phyloP scores from a whole-genome alignment of 2,329 filamentous ascomycete species.

The Aschersonia sp. region DNA sequence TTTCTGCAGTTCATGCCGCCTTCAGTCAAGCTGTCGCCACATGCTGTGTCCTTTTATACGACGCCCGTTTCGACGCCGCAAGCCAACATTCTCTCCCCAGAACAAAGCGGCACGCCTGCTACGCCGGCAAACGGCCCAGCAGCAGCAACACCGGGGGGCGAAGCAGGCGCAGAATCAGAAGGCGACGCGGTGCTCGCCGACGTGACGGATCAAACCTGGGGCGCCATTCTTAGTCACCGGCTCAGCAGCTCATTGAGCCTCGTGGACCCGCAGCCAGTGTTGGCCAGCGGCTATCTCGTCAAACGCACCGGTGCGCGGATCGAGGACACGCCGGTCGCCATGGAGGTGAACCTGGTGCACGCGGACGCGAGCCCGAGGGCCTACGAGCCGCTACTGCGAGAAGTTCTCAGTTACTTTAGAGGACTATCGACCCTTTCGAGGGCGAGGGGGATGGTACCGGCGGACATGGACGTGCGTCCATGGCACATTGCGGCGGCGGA shows the following conservation, averaged over 20 bases:
- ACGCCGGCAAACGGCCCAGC: constrained; percentile 29
- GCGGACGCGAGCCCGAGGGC: constrained; percentile 33
- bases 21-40: constrained; percentile 30
- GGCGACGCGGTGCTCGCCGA: constrained; percentile 56
- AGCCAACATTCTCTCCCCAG: constrained; percentile 42
- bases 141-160: constrained; percentile 18
- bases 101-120: constrained; percentile 36
- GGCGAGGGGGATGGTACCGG: constrained; percentile 46
- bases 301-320: constrained; percentile 41
- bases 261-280: constrained; percentile 38
- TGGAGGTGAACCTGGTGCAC: constrained; percentile 52
- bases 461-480: constrained; percentile 48
- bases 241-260: constrained; percentile 43
- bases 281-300: constrained; percentile 51
- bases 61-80: constrained; percentile 59
- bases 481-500: constrained; percentile 65
- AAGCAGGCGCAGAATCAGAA: constrained; percentile 25
- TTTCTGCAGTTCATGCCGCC: constrained; percentile 48
- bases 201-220: constrained; percentile 62
- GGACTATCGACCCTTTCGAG: constrained; percentile 54
- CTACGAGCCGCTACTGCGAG: constrained; percentile 51
- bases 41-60: constrained; percentile 31
- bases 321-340: constrained; percentile 43
- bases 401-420: constrained; percentile 56
- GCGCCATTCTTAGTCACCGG: constrained; percentile 52